These are phyloP conservation scores for Talaromyces trachyspermus DNA, from an alignment of 495 filamentous ascomycete species.

Conservation along the genomic window DNA sequence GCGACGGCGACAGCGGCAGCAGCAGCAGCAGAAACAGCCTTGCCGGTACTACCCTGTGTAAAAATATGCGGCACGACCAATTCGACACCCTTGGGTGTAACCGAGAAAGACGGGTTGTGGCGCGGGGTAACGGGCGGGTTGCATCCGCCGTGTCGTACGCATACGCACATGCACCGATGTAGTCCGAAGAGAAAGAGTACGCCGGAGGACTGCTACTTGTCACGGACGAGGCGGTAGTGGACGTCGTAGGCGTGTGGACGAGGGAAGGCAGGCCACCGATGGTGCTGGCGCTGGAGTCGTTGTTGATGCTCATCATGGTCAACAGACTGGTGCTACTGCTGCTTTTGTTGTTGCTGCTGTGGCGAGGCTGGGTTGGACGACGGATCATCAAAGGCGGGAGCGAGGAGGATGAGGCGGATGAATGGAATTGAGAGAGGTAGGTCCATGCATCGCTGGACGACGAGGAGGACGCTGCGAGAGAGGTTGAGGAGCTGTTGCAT, in stretches of 20 bases:
- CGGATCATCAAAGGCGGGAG: not conserved
- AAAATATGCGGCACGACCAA: conserved; percentile 35
- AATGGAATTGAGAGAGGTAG: conserved; percentile 42
- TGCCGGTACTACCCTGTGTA: too few relatives aligned
- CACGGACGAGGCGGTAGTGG: conserved; percentile 35
- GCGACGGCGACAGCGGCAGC: too few relatives aligned
- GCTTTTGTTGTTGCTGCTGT: conserved; percentile 20
- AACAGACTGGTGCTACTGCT: conserved; percentile 7
- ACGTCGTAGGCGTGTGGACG: conserved; percentile 36
- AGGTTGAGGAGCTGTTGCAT: conserved; percentile 10
- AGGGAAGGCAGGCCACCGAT: conserved; percentile 24
- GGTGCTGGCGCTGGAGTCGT: too few relatives aligned
- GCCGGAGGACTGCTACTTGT: conserved; percentile 12
- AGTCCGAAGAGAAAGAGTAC: conserved; percentile 22
- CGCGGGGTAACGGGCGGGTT: conserved; percentile 36
- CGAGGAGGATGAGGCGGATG: too few relatives aligned
- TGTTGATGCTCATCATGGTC: not conserved
- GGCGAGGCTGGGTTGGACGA: conserved; percentile 7
- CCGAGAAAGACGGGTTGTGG: conserved; percentile 31
- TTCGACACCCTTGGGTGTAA: conserved; percentile 31
- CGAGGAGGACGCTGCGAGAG: conserved; percentile 22
- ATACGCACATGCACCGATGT: conserved; percentile 18
- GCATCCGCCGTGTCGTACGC: conserved; percentile 22
- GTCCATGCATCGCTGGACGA: conserved; percentile 38
- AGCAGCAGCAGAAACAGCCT: too few relatives aligned